A percentile compares a stretch with the other conserved stretches of the same genome.
These are phyloP conservation scores for Asterochloris sp. DNA, from an alignment of 139 green algal species.

Conservation along the genomic window DNA sequence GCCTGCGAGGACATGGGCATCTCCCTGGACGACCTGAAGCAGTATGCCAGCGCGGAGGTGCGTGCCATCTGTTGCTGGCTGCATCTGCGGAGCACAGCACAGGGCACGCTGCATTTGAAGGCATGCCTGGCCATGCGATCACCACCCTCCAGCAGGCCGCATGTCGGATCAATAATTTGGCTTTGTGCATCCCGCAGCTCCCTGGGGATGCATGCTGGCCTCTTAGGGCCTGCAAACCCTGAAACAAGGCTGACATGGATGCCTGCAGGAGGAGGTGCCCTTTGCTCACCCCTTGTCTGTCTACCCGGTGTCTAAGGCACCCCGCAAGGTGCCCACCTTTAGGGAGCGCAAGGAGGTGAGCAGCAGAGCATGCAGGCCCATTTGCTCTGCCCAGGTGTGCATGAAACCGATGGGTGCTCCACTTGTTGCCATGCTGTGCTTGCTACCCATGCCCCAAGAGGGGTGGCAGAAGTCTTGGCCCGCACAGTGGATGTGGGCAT, in stretches of 20 bases:
- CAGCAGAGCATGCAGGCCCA: neutral
- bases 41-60: conserved; percentile 25
- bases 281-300: conserved; percentile 63
- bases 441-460: too few relatives aligned
- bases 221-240: neutral
- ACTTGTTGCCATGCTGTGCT: neutral
- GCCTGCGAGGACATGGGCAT: conserved; percentile 73
- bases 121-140: too few relatives aligned
- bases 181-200: neutral
- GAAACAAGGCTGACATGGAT: neutral
- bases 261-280: conserved; percentile 40
- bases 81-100: too few relatives aligned
- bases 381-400: neutral
- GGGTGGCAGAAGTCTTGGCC: too few relatives aligned
- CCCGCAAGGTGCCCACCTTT: conserved; percentile 49
- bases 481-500: too few relatives aligned
- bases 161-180: too few relatives aligned
- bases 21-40: conserved; percentile 44
- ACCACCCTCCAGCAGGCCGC: too few relatives aligned
- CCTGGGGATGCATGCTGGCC: neutral
- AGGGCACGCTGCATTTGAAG: too few relatives aligned
- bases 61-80: neutral
- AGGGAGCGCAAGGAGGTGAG: conserved; percentile 31
- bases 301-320: conserved; percentile 53
- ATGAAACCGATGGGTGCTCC: neutral